Percentiles rank a stretch among this genome's conserved stretches.
phyloP scores from a whole-genome alignment of 257 asterid species.

The Paraleonurus japonicus region DNA sequence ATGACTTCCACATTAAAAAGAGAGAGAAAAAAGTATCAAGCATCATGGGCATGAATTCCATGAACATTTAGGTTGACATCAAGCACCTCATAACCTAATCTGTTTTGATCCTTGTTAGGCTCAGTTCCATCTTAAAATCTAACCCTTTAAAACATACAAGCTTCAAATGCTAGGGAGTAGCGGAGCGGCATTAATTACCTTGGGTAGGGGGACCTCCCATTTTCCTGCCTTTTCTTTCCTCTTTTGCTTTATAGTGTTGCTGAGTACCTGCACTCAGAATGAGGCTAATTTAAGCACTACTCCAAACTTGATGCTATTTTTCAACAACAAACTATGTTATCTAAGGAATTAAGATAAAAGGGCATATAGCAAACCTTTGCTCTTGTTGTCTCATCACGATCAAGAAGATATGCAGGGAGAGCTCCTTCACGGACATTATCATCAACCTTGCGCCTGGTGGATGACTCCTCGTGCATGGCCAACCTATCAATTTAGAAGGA shows the following conservation, averaged over 20 bases:
- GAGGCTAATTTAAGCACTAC: slow-evolving; percentile 7
- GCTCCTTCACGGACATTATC: slow-evolving; percentile 90
- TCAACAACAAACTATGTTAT: not conserved
- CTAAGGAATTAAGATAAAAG: not conserved
- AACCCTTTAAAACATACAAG: slow-evolving; percentile 1
- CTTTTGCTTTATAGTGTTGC: slow-evolving; percentile 95
- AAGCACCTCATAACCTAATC: no score
- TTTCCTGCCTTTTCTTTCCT: slow-evolving; percentile 96
- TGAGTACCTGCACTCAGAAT: slow-evolving; percentile 56
- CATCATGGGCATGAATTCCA: not conserved
- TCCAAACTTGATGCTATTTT: not conserved
- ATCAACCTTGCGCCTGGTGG: slow-evolving; percentile 80
- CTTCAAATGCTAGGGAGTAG: slow-evolving; percentile 5
- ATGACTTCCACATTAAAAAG: not conserved
- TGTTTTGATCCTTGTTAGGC: not conserved
- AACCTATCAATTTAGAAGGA: slow-evolving; percentile 42
- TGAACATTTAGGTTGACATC: not conserved
- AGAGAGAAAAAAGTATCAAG: not conserved
- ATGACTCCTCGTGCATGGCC: slow-evolving; percentile 90
- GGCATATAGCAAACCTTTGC: slow-evolving; percentile 57
- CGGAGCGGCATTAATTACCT: slow-evolving; percentile 46
- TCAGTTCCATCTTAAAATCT: not conserved
- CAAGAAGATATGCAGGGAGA: slow-evolving; percentile 92
- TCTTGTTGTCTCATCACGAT: slow-evolving; percentile 90
- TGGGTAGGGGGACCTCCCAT: slow-evolving; percentile 99